Evolutionary conservation across 345 rosid species (phyloP), one percentile per base, ranked within the genome.

Genomic region (Microthlaspi erraticum): DNA sequence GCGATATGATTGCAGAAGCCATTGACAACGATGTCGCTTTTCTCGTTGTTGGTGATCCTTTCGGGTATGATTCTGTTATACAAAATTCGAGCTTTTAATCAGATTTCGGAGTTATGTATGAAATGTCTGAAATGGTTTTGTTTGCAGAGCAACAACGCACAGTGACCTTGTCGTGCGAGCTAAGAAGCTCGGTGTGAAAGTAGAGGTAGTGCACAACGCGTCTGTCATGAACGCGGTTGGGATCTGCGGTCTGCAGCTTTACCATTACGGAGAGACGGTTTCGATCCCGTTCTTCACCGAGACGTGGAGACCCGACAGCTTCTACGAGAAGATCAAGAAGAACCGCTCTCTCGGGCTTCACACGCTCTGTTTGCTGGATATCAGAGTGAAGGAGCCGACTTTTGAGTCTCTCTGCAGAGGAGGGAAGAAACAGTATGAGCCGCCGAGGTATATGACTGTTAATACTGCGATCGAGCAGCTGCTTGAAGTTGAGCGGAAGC

Each of bases 11-110:
- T 6, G 70, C 76, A n/a, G 87, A 83, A 71, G 86, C 96, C 64
- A 57, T 44, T 36, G 51, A 73, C 9, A 80, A 81, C 3, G 86
- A 91, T 26, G 78, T 89, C 13, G 91, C 92, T 63, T 91, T 93
- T 41, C 97, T 93, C 29, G 97, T 93, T 70, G 97, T 93, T 26
- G 97, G 98, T 1, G 97, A 93, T 68, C 98, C 98, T 70, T 93
- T 91, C 18, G 97, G 98, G 96, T 90, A 78, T 23, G 44, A 7
- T 36, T 31, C 32, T 63, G 17, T 31, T 5, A 5, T 49, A 51
- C 48, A 7, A 17, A 29, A 17, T 49, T 39, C 37, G 1, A 37
- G 42, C 51, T 70, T 70, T 48, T 58, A 13, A 8, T 9, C 37
- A 11, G 49, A 51, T 31, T 39, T 39, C 16, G 12, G 72, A 19